Evolutionary conservation across 192 early-diverging fungal genomes (phyloP).

Genomic region (Chytriomyces sp.): DNA sequence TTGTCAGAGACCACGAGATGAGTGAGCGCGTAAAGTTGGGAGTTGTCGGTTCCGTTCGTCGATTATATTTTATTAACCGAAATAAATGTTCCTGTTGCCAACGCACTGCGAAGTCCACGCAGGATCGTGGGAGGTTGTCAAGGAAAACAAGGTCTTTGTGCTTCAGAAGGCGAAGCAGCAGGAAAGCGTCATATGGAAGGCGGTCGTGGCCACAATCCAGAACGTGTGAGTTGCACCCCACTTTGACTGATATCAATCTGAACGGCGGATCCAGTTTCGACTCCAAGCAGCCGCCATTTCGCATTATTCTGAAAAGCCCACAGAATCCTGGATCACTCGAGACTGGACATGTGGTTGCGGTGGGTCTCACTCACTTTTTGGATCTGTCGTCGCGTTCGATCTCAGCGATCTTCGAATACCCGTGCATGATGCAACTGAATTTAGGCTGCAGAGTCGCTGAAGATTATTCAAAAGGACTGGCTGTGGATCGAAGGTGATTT

Average conservation of each 20-base stretch:
- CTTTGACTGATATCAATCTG: neutral
- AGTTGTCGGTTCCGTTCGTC: too few species aligned
- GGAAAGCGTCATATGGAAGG: constrained; percentile 47
- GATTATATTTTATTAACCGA: too few species aligned
- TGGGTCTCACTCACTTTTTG: constrained; percentile 28
- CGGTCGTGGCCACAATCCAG: constrained; percentile 86
- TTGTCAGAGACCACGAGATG: too few species aligned
- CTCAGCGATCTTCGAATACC: neutral
- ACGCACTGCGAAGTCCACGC: constrained; percentile 9
- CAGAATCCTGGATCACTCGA: constrained; percentile 43
- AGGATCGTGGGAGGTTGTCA: constrained; percentile 16
- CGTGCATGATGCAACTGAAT: neutral
- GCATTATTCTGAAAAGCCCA: constrained; percentile 78
- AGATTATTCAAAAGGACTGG: constrained; percentile 89
- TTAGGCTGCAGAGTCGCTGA: constrained; percentile 72
- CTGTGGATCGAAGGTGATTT: constrained; percentile 76
- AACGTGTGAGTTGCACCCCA: constrained; percentile 73
- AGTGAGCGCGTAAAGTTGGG: too few species aligned
- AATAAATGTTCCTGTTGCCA: constrained; percentile 23
- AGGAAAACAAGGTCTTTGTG: constrained; percentile 52
- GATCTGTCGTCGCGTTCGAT: neutral
- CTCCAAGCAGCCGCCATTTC: constrained; percentile 89
- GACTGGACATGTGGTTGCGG: constrained; percentile 81
- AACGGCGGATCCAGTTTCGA: constrained; percentile 67
- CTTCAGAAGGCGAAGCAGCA: constrained; percentile 50